phyloP scores from a whole-genome alignment of 371 early-diverging fungal genomes.

The Syncephalastrum monosporum region DNA sequence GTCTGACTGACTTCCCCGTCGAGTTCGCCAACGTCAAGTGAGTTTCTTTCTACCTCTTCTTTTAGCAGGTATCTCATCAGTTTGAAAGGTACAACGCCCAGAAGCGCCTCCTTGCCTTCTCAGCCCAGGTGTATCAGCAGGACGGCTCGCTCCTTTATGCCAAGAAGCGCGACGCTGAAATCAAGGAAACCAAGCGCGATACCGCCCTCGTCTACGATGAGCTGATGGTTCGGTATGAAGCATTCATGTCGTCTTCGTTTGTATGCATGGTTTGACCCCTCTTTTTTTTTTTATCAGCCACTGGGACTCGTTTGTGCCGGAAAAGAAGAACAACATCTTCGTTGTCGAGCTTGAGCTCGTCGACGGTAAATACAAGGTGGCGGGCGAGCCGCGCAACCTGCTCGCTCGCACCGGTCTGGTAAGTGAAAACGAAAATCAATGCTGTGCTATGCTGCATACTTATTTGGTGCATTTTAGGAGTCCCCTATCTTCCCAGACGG shows the following conservation, averaged over 20 bases:
- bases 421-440: background rate
- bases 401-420: constrained; percentile 47
- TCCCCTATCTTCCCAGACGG: constrained; percentile 61
- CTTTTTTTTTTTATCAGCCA: constrained; percentile 37
- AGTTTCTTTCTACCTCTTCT: background rate
- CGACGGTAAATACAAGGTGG: constrained; percentile 23
- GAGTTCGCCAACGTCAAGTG: constrained; percentile 43
- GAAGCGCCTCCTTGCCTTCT: constrained; percentile 49
- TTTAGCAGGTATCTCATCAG: background rate
- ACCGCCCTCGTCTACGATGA: constrained; percentile 57
- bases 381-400: constrained; percentile 49
- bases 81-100: constrained; percentile 30
- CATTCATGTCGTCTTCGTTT: background rate
- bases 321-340: constrained; percentile 62
- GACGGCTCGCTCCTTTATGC: constrained; percentile 45
- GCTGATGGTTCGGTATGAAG: constrained; percentile 56
- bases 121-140: constrained; percentile 50
- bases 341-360: constrained; percentile 36
- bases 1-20: constrained; percentile 51
- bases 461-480: constrained; percentile 23
- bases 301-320: constrained; percentile 62
- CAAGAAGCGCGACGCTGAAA: constrained; percentile 39
- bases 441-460: background rate
- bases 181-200: constrained; percentile 46
- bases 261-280: background rate